Conservation (phyloP, 2,329 filamentous ascomycete genomes). For the Trichoderma atrobrunneum region DNA sequence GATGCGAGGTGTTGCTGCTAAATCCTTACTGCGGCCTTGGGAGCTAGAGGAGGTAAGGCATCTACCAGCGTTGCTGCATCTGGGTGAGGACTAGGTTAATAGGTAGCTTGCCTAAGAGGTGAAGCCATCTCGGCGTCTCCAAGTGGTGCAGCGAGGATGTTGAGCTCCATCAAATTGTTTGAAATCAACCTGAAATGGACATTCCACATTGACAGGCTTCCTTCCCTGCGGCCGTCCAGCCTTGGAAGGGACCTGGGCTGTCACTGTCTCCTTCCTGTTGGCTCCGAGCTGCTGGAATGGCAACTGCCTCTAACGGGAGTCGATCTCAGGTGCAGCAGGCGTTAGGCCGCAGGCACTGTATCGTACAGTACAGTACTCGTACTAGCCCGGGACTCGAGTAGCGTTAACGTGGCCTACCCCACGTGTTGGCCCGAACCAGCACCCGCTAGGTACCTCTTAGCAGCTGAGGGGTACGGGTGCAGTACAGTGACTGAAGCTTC, state of each 20-base stretch:
- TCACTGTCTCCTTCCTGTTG: constrained; percentile 18
- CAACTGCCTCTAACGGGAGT: not conserved
- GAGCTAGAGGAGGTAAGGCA: not conserved
- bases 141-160: not conserved
- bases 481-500: not conserved
- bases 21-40: not conserved
- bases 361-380: not conserved
- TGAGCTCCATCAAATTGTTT: not conserved
- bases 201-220: not conserved
- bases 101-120: not conserved
- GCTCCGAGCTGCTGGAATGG: constrained; percentile 9
- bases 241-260: not conserved
- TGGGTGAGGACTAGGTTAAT: too few species aligned
- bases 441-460: not conserved
- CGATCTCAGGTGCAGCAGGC: not conserved
- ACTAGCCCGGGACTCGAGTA: not conserved
- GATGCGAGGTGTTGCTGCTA: not conserved
- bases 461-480: not conserved
- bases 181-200: not conserved
- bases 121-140: not conserved
- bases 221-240: not conserved
- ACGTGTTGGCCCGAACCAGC: not conserved
- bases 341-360: not conserved
- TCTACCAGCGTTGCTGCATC: too few species aligned
- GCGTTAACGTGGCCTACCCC: not conserved